A percentile compares a stretch with the other conserved stretches of the same genome.
Conservation (phyloP, 805 yeast species). For the Candida taoyuanica region DNA sequence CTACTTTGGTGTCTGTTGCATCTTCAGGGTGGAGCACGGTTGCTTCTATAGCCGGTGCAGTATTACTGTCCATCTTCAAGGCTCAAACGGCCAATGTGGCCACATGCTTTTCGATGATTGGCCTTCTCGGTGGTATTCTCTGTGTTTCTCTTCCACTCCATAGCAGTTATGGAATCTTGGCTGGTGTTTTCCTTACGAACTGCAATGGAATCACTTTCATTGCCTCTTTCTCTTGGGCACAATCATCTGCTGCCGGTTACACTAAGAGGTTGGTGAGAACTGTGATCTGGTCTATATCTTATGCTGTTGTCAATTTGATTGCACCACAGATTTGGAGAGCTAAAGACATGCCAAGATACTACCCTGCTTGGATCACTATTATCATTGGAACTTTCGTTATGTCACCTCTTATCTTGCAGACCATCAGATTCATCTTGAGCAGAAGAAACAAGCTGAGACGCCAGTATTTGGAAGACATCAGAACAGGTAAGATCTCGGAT, state of each 20-base stretch:
- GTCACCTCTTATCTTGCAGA: slow-evolving; percentile 33
- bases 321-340: slow-evolving; percentile 46
- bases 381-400: slow-evolving; percentile 39
- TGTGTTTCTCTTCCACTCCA: slow-evolving; percentile 35
- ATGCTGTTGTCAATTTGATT: slow-evolving; percentile 39
- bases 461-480: slow-evolving; percentile 16
- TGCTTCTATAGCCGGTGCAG: slow-evolving; percentile 30
- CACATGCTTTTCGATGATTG: slow-evolving; percentile 18
- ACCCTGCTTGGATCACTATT: slow-evolving; percentile 44
- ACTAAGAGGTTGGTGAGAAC: slow-evolving; percentile 41
- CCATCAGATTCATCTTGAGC: slow-evolving; percentile 35
- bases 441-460: slow-evolving; percentile 27
- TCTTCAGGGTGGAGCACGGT: slow-evolving; percentile 22
- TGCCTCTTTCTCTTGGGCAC: slow-evolving; percentile 19
- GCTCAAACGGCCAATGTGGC: slow-evolving; percentile 30
- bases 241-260: slow-evolving; percentile 33
- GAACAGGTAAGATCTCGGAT: slow-evolving; percentile 25
- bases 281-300: slow-evolving; percentile 34
- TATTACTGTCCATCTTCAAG: slow-evolving; percentile 26
- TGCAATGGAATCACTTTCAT: slow-evolving; percentile 30
- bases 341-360: slow-evolving; percentile 38
- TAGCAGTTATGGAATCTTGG: slow-evolving; percentile 32
- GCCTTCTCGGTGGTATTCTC: slow-evolving; percentile 34
- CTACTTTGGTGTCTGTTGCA: slow-evolving; percentile 48
- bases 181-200: slow-evolving; percentile 27